Conservation (phyloP, 2,329 filamentous ascomycete genomes). For the Mollisiaceae sp. region DNA sequence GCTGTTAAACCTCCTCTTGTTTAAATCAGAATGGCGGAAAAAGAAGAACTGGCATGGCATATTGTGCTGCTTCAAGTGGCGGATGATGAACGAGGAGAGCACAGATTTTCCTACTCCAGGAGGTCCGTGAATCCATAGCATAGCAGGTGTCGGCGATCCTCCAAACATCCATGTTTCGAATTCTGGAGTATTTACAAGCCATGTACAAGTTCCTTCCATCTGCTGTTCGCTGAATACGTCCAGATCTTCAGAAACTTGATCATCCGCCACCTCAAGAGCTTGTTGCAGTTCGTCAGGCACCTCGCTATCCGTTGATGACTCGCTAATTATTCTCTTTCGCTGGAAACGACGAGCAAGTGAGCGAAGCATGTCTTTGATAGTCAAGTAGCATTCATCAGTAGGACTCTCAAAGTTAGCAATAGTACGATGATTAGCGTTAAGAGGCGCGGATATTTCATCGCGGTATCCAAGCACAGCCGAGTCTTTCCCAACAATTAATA, state of each 20-base stretch:
- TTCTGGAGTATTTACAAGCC: background rate
- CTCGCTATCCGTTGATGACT: background rate
- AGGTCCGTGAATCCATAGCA: slow-evolving; percentile 39
- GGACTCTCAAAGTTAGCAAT: slow-evolving; percentile 43
- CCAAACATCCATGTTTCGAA: background rate
- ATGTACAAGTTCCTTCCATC: background rate
- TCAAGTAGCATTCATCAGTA: slow-evolving; percentile 35
- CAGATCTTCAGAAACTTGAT: background rate
- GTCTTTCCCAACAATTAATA: slow-evolving; percentile 38
- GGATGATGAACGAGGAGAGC: slow-evolving; percentile 39
- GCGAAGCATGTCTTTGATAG: slow-evolving; percentile 21
- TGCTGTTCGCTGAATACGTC: background rate
- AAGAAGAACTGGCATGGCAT: slow-evolving; percentile 36
- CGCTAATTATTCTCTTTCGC: background rate
- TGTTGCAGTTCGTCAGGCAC: background rate
- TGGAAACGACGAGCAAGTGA: background rate
- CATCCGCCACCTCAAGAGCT: background rate
- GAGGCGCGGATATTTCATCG: slow-evolving; percentile 32
- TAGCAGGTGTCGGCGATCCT: background rate
- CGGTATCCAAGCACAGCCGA: slow-evolving; percentile 41
- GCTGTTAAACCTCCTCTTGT: background rate
- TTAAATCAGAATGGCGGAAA: background rate
- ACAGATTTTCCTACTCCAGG: slow-evolving; percentile 45
- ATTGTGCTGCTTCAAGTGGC: slow-evolving; percentile 28
- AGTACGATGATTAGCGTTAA: slow-evolving; percentile 43